Percentiles rank a stretch among this genome's conserved stretches.
These are phyloP conservation scores for Gaillardinia entomophila DNA, from an alignment of 805 yeast species.

Conservation along the genomic window DNA sequence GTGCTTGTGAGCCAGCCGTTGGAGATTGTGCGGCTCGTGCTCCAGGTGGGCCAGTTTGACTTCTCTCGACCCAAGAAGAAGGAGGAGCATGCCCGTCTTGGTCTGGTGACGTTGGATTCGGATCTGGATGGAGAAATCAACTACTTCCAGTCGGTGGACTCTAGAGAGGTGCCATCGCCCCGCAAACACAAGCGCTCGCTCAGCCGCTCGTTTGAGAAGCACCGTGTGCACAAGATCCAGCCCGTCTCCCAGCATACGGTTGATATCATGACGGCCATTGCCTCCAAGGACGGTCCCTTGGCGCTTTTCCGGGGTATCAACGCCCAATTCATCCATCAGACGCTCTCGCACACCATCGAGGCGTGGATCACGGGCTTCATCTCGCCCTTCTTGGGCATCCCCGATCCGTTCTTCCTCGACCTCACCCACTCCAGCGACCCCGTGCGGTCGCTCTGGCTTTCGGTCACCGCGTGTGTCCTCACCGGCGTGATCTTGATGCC, in stretches of 20 bases:
- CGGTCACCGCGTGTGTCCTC: conserved; percentile 64
- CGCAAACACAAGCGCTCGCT: background rate
- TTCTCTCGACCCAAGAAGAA: conserved; percentile 8
- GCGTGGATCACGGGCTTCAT: conserved; percentile 90
- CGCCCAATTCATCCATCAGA: conserved; percentile 72
- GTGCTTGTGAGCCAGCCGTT: conserved; percentile 79
- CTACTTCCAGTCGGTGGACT: conserved; percentile 32
- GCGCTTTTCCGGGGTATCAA: conserved; percentile 72
- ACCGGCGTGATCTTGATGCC: conserved; percentile 76
- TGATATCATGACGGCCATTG: conserved; percentile 58
- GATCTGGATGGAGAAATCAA: conserved; percentile 25
- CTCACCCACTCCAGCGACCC: conserved; percentile 78
- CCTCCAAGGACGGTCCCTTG: conserved; percentile 65
- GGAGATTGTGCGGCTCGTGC: conserved; percentile 69
- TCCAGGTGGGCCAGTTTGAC: conserved; percentile 72
- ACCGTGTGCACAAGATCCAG: conserved; percentile 29
- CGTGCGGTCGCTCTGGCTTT: conserved; percentile 55
- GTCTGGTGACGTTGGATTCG: background rate
- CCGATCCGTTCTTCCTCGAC: conserved; percentile 86
- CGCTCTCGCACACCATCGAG: conserved; percentile 70
- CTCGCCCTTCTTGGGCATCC: conserved; percentile 74
- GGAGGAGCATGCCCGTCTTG: background rate
- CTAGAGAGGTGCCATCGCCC: background rate
- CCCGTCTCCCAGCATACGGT: conserved; percentile 59
- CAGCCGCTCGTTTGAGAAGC: background rate